Evolutionary conservation across 225 moss, liverwort and hornwort species (phyloP), one percentile per base, ranked within the genome.

Genomic region (Polytrichum commune): DNA sequence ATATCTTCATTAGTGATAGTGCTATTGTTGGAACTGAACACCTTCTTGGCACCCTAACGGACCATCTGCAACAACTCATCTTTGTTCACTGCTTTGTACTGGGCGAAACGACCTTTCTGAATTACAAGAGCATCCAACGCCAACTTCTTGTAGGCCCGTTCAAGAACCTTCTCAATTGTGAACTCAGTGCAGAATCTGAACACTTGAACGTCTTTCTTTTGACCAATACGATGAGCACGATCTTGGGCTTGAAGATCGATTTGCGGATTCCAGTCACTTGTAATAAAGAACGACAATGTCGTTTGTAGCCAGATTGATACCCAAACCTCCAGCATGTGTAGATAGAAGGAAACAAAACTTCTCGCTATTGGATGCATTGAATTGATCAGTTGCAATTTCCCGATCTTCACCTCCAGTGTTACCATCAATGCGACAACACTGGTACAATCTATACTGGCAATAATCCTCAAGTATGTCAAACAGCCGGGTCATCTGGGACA

Each of bases 131-230:
- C 98, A 88, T 98, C 98, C 54, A 98, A 74, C 3, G 98, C 98
- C 78, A 98, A 83, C 76, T 98, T 98, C 77, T 98, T 98, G 84
- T 98, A 98, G 3, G 98, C 98, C 72, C 95, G 87, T 71, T 98
- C 98, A 46, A 98, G 95, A 60, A 98, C 95, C 74, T 98, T 98
- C 72, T 98, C 98, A 28, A 98, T 98, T 20, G 98, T 93, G 24
- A 91, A 95, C 93, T 98, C 98, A 58, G 98, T 98, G 79, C 97
- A 98, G 81, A 98, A 98, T 70, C 97, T 86, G 32, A 98, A 98
- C 24, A 98, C 97, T 75, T 98, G 95, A 0, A 98, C 97, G 85
- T 98, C 97, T 73, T 98, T 98, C 78, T 98, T 98, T 78, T 98
- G 97, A 57, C 97, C 97, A 66, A 98, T 98, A 57, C 97, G 95